A percentile compares a stretch with the other conserved stretches of the same genome.
Evolutionary conservation across 2,329 filamentous ascomycete genomes (phyloP).

Genomic region (Aspergillus novofumigatus): DNA sequence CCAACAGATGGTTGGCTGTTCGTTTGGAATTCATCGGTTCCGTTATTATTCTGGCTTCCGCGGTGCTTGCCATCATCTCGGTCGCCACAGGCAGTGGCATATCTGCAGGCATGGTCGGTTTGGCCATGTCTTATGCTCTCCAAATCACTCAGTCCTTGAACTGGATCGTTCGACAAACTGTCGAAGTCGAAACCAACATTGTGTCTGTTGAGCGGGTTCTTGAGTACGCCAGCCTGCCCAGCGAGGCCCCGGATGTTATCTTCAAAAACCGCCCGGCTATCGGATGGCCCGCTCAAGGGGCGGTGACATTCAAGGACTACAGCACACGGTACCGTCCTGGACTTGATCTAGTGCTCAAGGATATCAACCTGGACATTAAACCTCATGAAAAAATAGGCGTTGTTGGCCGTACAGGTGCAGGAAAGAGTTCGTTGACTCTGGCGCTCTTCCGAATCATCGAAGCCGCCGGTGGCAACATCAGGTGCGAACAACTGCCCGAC

Average conservation of each 20-base stretch:
- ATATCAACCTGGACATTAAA: constrained; percentile 88
- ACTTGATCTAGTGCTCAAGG: constrained; percentile 86
- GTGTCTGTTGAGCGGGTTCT: constrained; percentile 96
- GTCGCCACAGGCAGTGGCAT: constrained; percentile 65
- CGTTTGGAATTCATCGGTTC: constrained; percentile 94
- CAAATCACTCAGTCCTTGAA: constrained; percentile 97
- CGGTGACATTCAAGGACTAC: constrained; percentile 87
- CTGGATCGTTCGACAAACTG: constrained; percentile 97
- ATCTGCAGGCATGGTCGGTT: constrained; percentile 73
- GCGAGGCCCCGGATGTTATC: constrained; percentile 91
- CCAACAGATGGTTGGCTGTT: constrained; percentile 90
- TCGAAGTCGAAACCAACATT: constrained; percentile 99
- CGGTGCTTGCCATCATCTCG: constrained; percentile 75
- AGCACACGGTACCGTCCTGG: constrained; percentile 89
- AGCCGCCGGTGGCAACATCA: constrained; percentile 71
- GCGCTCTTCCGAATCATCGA: constrained; percentile 96
- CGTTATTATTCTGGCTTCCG: constrained; percentile 83
- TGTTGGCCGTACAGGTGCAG: constrained; percentile 90
- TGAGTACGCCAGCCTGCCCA: constrained; percentile 87
- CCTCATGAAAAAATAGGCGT: constrained; percentile 97
- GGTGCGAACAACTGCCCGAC: constrained; percentile 27
- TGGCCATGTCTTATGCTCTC: constrained; percentile 94
- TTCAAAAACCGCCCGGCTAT: constrained; percentile 80
- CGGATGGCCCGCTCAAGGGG: constrained; percentile 86
- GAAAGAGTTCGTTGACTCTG: constrained; percentile 90